Base-by-base conservation (phyloP, 2,329 filamentous ascomycete species). In the Tolypocladium cylindrosporum region DNA sequence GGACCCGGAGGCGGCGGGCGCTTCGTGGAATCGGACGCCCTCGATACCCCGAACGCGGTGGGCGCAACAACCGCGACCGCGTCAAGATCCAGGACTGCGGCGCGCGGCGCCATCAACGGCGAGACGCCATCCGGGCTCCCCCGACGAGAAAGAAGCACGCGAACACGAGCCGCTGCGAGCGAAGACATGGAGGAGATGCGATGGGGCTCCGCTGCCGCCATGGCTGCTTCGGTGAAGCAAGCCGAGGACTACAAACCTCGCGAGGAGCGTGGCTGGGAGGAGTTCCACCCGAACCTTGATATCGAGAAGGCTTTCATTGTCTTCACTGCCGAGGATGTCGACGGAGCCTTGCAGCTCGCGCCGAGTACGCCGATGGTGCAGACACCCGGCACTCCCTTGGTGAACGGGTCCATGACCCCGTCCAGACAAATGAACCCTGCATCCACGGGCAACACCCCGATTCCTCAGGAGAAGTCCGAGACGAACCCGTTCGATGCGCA, bases 221-320 rank as follows among this genome's bases (percentile, higher is more conserved):
- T 92, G 31, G 90, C 92, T 55, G 91, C 91, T 7, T 88, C 89
- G 4, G 88, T 94, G 59, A 90, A 91, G 64, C 91, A 96, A 69
- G 92, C 86, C 66, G 94, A 97, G 76, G 92, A 93, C 55, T 97
- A 97, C 75, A 99, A 99, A 71, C 94, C 94, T 39, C 83, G 94
- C 68, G 94, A 99, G 74, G 94, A 99, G 76, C 86, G 93, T 61
- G 90, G 91, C 56, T 99, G 93, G 91, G 92, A 97, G 68, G 94
- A 99, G 71, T 97, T 97, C 63, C 94, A 99, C 72, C 91, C 91
- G 0, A 90, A 97, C 66, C 83, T 99, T 56, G 92, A 97, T 74
- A 91, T 97, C 54, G 91, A 96, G 58, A 82, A 82, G 14, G 84
- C 83, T 4, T 88, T 97, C 62, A 84, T 88, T 64, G 79, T 96